Conservation (phyloP, 2,329 filamentous ascomycete species). For the Zopfia rhizophila region DNA sequence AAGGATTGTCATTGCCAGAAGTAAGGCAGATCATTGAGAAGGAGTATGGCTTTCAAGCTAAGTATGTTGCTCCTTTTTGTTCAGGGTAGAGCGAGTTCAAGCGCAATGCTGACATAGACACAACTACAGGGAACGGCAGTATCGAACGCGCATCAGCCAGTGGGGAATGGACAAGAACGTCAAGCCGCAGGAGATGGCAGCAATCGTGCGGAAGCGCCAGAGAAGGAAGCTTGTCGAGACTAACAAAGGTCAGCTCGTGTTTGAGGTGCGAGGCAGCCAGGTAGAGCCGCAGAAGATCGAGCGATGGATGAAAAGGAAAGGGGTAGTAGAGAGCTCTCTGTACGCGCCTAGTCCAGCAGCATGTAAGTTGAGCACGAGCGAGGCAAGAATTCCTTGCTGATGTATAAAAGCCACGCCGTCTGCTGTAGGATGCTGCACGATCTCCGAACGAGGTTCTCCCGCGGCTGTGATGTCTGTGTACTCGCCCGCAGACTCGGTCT, state of each 20-base stretch:
- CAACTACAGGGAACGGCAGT: slow-evolving; percentile 28
- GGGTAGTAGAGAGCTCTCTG: slow-evolving; percentile 20
- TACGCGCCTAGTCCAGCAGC: slow-evolving; percentile 29
- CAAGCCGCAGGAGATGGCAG: slow-evolving; percentile 30
- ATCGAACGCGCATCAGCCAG: slow-evolving; percentile 27
- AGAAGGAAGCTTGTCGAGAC: slow-evolving; percentile 29
- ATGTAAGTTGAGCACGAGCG: slow-evolving; percentile 23
- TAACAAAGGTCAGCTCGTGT: slow-evolving; percentile 18
- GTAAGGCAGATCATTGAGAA: slow-evolving; percentile 14
- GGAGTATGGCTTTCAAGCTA: slow-evolving; percentile 17
- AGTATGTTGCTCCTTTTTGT: slow-evolving; percentile 22
- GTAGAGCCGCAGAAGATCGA: slow-evolving; percentile 32
- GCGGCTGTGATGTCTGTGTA: slow-evolving; percentile 1
- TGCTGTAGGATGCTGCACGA: slow-evolving; percentile 24
- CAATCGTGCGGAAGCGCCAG: slow-evolving; percentile 33
- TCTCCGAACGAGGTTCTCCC: slow-evolving; percentile 28
- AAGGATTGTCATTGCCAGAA: slow-evolving; percentile 9
- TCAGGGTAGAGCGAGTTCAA: slow-evolving; percentile 1
- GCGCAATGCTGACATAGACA: no score
- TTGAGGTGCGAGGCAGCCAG: slow-evolving; percentile 21
- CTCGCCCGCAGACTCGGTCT: slow-evolving; percentile 8
- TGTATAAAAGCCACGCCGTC: slow-evolving; percentile 28
- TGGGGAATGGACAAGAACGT: slow-evolving; percentile 35
- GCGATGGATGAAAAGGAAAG: slow-evolving; percentile 33
- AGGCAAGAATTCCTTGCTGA: slow-evolving; percentile 13